Evolutionary conservation across 2,329 filamentous ascomycete genomes (phyloP).

Genomic region (Zelopaecilomyces penicillatus): DNA sequence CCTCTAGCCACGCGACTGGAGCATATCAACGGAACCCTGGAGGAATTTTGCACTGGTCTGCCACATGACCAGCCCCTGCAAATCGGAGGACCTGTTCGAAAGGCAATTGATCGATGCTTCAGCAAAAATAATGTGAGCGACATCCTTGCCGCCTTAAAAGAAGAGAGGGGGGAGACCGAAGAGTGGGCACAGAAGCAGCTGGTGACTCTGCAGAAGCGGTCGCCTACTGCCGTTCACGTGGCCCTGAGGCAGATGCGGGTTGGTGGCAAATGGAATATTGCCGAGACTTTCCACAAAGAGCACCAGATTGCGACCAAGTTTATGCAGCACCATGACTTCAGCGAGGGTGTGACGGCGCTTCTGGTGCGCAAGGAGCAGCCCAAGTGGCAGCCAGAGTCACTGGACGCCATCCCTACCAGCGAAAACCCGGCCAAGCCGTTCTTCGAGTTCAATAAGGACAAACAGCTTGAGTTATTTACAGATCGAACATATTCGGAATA

Average conservation of each 20-base stretch:
- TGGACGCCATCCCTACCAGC: slow-evolving; percentile 55
- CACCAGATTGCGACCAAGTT: slow-evolving; percentile 77
- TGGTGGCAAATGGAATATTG: slow-evolving; percentile 69
- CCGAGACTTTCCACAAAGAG: slow-evolving; percentile 78
- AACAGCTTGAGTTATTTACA: slow-evolving; percentile 53
- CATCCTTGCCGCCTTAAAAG: slow-evolving; percentile 61
- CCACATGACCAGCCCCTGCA: slow-evolving; percentile 64
- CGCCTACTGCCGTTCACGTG: slow-evolving; percentile 80
- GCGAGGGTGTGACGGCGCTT: slow-evolving; percentile 77
- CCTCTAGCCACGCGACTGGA: slow-evolving; percentile 52
- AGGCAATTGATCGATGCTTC: slow-evolving; percentile 81
- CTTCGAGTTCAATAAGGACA: slow-evolving; percentile 45
- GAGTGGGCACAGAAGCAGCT: slow-evolving; percentile 76
- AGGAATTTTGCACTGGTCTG: slow-evolving; percentile 82
- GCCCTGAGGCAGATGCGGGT: slow-evolving; percentile 74
- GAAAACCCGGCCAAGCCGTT: slow-evolving; percentile 56
- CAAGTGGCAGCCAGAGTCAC: slow-evolving; percentile 65
- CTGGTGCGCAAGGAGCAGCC: slow-evolving; percentile 65
- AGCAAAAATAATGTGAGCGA: slow-evolving; percentile 55
- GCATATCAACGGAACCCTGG: slow-evolving; percentile 78
- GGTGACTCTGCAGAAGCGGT: slow-evolving; percentile 65
- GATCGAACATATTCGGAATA: slow-evolving; percentile 60
- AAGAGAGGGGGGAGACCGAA: slow-evolving; percentile 42
- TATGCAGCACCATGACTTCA: slow-evolving; percentile 88
- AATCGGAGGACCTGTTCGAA: slow-evolving; percentile 61